Evolutionary conservation across 352 stramenopile genomes (phyloP), one percentile per base, ranked within the genome.

Genomic region (Phytophthora crassamura): DNA sequence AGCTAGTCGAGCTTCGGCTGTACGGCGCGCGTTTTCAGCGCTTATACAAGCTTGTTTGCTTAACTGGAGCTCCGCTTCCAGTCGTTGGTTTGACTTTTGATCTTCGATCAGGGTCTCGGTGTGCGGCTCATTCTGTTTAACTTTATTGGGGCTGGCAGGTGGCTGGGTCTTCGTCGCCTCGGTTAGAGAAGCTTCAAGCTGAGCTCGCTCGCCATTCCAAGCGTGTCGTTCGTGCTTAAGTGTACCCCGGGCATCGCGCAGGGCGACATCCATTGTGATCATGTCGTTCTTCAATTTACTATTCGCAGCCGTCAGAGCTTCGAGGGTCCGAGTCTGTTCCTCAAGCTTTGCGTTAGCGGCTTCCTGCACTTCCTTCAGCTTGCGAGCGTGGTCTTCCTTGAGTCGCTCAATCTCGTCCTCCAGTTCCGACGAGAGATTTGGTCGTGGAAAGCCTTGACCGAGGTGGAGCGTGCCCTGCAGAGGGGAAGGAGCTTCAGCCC

Each of bases 401-500:
- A 91, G 49, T 0, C 72, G 55, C 16, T 88, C 59, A 20, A 93
- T 84, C 45, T 90, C 84, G 16, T 84, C 75, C 51, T 91, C 84
- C 3, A 93, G 55, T 34, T 84, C 84, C 6, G 65, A 65, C 4
- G 65, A 61, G 10, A 76, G 68, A 32, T 86, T 88, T 12, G 80
- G 84, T 5, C 57, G 67, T 28, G 65, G 69, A 15, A 72, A 50
- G 1, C 63, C 71, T 49, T 89, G 79, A 0, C 71, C 73, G 0
- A 92, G 62, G 35, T 81, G 75, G 8, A 89, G 67, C 7, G 72
- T 77, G 5, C 78, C 78, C 78, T 82, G 11, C 41, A 55, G 42
- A 34, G 16, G 4, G 25, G 20, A 38, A 20, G 6, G 30, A 48
- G 11, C n/a, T 60, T 43, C 10, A 12, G 28, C 12, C 1, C 42